Evolutionary conservation across 176 grass and related monocot genomes (phyloP).

Genomic region (Microstegium vimineum): DNA sequence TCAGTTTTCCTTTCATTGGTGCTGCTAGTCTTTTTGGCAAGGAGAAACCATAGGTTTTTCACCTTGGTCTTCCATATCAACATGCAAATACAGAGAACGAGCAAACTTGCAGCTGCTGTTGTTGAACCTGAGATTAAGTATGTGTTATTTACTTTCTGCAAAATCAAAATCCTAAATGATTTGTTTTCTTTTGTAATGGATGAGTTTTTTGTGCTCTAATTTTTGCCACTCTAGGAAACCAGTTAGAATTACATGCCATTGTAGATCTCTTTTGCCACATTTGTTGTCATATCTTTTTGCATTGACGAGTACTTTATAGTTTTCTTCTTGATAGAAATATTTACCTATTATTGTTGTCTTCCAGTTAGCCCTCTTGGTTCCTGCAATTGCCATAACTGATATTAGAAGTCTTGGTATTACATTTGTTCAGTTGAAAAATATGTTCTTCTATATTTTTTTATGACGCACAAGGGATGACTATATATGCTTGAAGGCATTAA

Average conservation of each 20-base stretch:
- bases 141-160: neutral
- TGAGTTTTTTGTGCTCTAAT: too few relatives aligned
- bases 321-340: neutral
- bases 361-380: neutral
- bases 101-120: neutral
- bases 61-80: neutral
- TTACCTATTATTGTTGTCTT: neutral
- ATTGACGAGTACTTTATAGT: too few relatives aligned
- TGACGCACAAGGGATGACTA: too few relatives aligned
- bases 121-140: neutral
- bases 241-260: too few relatives aligned
- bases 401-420: neutral
- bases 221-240: too few relatives aligned
- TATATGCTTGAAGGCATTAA: too few relatives aligned
- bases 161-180: neutral
- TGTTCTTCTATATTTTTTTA: neutral
- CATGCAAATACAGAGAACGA: neutral
- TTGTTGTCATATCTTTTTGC: too few relatives aligned
- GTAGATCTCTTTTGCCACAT: too few relatives aligned
- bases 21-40: neutral
- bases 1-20: too few relatives aligned
- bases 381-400: neutral
- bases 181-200: neutral
- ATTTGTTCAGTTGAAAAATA: neutral
- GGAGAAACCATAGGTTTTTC: neutral